phyloP scores from a whole-genome alignment of 768 basidiomycete genomes.

The Paxillus involutus region DNA sequence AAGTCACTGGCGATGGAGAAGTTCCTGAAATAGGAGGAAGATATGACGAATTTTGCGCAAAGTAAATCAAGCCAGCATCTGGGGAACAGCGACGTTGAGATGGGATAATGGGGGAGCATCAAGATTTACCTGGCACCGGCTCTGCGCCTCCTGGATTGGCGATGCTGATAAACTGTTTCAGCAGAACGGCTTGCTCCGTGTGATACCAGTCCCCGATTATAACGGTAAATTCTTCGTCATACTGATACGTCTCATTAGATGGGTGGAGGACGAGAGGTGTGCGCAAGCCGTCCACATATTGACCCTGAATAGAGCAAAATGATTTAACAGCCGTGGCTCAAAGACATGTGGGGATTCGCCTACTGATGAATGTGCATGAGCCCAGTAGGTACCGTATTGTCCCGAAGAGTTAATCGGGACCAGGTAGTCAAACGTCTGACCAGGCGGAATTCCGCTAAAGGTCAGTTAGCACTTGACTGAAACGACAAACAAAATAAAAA shows the following conservation, averaged over 20 bases:
- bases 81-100: not conserved
- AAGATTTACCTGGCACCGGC: constrained; percentile 72
- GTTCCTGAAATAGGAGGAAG: constrained; percentile 56
- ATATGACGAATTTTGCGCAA: constrained; percentile 73
- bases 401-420: constrained; percentile 67
- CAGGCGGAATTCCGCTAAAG: constrained; percentile 73
- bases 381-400: constrained; percentile 84
- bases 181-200: constrained; percentile 59
- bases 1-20: constrained; percentile 44
- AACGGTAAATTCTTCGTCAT: constrained; percentile 91
- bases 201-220: constrained; percentile 94
- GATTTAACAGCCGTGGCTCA: not conserved
- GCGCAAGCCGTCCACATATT: constrained; percentile 94
- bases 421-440: constrained; percentile 68
- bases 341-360: not conserved
- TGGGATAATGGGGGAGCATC: not conserved
- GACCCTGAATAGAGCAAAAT: constrained; percentile 47
- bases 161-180: constrained; percentile 66
- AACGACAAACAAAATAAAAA: not conserved
- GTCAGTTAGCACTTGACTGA: not conserved
- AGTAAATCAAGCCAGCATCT: constrained; percentile 86
- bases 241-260: constrained; percentile 59
- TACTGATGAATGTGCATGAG: constrained; percentile 63
- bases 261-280: constrained; percentile 81
- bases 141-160: constrained; percentile 84